These are phyloP conservation scores for Penicillium paneum DNA, from an alignment of 2,329 filamentous ascomycete species.

Conservation along the genomic window DNA sequence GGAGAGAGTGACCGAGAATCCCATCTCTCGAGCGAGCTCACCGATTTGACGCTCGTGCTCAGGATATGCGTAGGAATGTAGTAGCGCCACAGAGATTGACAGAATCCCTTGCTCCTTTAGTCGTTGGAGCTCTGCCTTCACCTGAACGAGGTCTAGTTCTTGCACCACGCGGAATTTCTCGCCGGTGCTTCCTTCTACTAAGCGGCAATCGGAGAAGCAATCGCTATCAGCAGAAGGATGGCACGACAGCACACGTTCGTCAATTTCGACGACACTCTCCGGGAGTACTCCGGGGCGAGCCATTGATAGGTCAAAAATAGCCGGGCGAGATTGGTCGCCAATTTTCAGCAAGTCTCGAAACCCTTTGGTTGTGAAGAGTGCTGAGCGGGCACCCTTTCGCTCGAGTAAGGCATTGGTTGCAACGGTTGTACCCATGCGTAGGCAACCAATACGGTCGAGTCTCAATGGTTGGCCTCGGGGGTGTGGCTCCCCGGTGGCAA, in stretches of 20 bases:
- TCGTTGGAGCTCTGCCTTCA: conserved; percentile 59
- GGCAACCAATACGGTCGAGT: conserved; percentile 45
- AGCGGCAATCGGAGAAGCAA: conserved; percentile 62
- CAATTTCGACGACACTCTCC: conserved; percentile 76
- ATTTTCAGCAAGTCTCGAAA: conserved; percentile 85
- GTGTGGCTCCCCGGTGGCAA: conserved; percentile 35
- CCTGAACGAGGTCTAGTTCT: conserved; percentile 55
- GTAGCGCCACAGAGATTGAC: conserved; percentile 81
- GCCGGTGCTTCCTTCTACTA: conserved; percentile 53
- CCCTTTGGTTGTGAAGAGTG: conserved; percentile 79
- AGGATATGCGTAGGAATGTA: conserved; percentile 88
- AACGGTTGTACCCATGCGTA: conserved; percentile 92
- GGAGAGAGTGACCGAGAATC: conserved; percentile 74
- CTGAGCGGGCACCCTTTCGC: conserved; percentile 83
- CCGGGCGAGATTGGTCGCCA: conserved; percentile 83
- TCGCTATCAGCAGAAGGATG: conserved; percentile 62
- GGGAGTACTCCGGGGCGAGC: conserved; percentile 82
- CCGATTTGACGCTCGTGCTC: conserved; percentile 78
- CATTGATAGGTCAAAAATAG: conserved; percentile 88
- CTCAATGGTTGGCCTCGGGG: conserved; percentile 37
- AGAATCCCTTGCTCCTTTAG: conserved; percentile 68
- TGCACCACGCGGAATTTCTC: conserved; percentile 69
- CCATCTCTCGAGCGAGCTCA: conserved; percentile 72
- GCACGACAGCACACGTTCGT: conserved; percentile 83
- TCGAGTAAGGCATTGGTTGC: conserved; percentile 88